Evolutionary conservation across 139 green algal genomes (phyloP).

Genomic region (Micractinium sp.): DNA sequence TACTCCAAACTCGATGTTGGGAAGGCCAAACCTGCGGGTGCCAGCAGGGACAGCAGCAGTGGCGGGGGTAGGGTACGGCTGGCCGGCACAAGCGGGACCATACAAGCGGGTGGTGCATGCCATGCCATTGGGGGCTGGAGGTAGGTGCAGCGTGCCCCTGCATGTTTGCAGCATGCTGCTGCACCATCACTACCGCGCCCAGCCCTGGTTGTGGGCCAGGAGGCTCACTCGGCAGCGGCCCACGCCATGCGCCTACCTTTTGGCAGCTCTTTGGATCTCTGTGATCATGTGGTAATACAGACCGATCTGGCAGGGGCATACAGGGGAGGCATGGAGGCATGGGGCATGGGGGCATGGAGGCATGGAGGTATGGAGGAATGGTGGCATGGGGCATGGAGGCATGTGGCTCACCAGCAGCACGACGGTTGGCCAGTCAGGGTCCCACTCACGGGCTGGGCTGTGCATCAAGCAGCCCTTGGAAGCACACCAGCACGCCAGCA

Average conservation of each 20-base stretch:
- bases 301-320: not conserved
- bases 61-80: not conserved
- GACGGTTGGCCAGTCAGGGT: not conserved
- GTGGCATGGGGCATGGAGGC: not conserved
- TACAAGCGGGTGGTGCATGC: too few relatives aligned
- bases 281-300: not conserved
- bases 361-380: not conserved
- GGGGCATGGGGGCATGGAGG: not conserved
- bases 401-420: too few relatives aligned
- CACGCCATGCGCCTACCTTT: not conserved
- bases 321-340: too few relatives aligned
- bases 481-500: not conserved
- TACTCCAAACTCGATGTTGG: not conserved
- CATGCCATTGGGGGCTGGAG: not conserved
- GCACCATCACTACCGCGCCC: too few relatives aligned
- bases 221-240: too few relatives aligned
- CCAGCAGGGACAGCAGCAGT: not conserved
- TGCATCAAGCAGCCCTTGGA: not conserved
- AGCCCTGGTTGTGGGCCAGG: too few relatives aligned
- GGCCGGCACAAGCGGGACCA: too few relatives aligned
- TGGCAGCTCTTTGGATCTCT: not conserved
- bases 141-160: not conserved
- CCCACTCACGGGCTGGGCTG: not conserved
- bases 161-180: too few relatives aligned
- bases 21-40: not conserved